Percentiles rank a stretch among this genome's conserved stretches.
These are phyloP conservation scores for Tulasnella sp. DNA, from an alignment of 768 basidiomycete species.

Conservation along the genomic window DNA sequence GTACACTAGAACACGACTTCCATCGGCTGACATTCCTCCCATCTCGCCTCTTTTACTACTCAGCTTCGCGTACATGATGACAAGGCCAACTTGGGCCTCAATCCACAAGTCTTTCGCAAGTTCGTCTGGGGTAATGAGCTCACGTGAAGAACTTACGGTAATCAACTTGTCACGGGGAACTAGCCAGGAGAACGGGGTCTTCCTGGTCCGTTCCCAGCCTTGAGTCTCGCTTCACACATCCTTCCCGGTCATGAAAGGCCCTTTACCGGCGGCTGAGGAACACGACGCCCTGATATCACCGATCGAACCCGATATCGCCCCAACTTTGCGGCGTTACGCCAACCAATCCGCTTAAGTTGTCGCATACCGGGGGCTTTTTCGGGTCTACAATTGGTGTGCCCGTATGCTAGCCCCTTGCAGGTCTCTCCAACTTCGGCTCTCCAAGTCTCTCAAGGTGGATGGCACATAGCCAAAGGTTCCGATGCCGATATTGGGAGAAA, in stretches of 20 bases:
- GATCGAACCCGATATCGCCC: neutral
- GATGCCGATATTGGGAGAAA: neutral
- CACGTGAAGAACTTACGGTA: too few species aligned
- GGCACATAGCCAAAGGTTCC: too few species aligned
- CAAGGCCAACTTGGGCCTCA: too few species aligned
- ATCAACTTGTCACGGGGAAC: too few species aligned
- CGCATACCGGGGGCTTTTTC: neutral
- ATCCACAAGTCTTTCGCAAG: too few species aligned
- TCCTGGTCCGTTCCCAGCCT: too few species aligned
- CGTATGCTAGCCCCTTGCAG: neutral
- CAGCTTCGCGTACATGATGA: too few species aligned
- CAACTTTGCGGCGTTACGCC: neutral
- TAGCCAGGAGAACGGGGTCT: too few species aligned
- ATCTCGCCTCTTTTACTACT: too few species aligned
- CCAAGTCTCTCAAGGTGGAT: neutral
- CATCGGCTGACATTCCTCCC: too few species aligned
- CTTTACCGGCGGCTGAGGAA: neutral
- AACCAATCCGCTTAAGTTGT: neutral
- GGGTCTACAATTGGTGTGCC: neutral
- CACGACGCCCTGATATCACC: neutral
- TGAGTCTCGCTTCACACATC: neutral
- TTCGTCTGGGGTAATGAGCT: too few species aligned
- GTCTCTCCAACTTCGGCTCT: neutral
- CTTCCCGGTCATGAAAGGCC: neutral
- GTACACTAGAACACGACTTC: too few species aligned